These are phyloP conservation scores for Penstemon eatonii DNA, from an alignment of 257 asterid species.

Conservation along the genomic window DNA sequence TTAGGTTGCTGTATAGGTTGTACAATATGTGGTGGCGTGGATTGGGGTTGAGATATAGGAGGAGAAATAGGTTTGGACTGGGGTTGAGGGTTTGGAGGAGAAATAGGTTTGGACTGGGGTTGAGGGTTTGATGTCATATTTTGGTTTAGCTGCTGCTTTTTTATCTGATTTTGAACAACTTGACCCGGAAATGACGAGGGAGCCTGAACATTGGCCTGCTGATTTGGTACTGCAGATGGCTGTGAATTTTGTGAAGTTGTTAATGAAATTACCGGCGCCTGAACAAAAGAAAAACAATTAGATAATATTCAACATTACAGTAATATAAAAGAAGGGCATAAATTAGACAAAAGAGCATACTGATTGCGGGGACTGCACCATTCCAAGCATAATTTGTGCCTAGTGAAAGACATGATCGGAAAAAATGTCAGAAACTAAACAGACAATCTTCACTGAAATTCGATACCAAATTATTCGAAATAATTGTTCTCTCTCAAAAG, in stretches of 20 bases:
- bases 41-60: constrained; percentile 35
- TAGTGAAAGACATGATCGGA: constrained; percentile 28
- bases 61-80: constrained; percentile 42
- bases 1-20: constrained; percentile 56
- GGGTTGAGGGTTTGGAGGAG: constrained; percentile 52
- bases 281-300: constrained; percentile 25
- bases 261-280: constrained; percentile 56
- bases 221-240: constrained; percentile 48
- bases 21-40: constrained; percentile 55
- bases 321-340: constrained; percentile 20
- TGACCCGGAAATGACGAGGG: constrained; percentile 51
- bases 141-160: constrained; percentile 65
- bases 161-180: constrained; percentile 57
- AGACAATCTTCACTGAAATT: constrained; percentile 8
- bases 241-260: constrained; percentile 54
- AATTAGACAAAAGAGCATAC: constrained; percentile 46
- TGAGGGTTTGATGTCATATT: constrained; percentile 37
- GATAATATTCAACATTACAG: constrained; percentile 6
- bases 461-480: background rate
- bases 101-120: constrained; percentile 46
- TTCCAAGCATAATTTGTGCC: constrained; percentile 99
- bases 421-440: constrained; percentile 28
- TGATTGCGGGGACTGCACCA: constrained; percentile 82
- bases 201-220: constrained; percentile 51
- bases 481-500: background rate